These are phyloP conservation scores for Erodium trifolium DNA, from an alignment of 441 rosid genomes.

Conservation along the genomic window DNA sequence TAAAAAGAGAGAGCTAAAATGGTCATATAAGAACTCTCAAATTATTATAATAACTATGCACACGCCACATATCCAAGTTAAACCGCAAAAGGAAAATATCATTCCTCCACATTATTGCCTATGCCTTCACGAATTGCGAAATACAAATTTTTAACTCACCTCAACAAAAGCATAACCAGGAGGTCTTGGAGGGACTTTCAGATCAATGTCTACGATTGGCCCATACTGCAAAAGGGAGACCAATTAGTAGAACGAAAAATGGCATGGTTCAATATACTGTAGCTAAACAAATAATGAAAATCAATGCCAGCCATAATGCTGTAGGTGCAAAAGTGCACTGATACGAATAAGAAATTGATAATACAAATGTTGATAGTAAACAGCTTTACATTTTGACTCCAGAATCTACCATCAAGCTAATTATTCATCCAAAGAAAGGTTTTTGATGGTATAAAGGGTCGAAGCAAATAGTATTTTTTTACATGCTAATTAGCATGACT, in stretches of 20 bases:
- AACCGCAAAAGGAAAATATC: background rate
- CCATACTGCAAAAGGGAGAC: conserved; percentile 53
- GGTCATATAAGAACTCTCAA: background rate
- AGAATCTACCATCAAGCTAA: background rate
- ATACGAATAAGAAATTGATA: background rate
- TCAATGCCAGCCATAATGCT: background rate
- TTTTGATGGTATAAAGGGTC: too few species aligned
- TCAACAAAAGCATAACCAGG: conserved; percentile 96
- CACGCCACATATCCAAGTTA: background rate
- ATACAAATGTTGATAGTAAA: background rate
- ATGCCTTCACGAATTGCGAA: background rate
- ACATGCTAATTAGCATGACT: background rate
- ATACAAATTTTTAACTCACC: conserved; percentile 31
- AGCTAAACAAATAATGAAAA: background rate
- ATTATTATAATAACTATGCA: background rate
- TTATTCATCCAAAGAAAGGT: background rate
- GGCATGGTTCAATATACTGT: background rate
- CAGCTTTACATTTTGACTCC: background rate
- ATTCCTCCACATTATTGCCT: background rate
- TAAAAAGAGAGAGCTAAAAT: background rate
- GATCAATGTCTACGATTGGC: conserved; percentile 71
- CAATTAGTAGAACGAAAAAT: background rate
- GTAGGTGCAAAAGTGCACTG: too few species aligned
- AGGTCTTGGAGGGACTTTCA: conserved; percentile 91
- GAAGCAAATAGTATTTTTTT: background rate